A percentile compares a stretch with the other conserved stretches of the same genome.
Evolutionary conservation across 164 flowering plant species (phyloP).

Genomic region (Aristolochia contorta): DNA sequence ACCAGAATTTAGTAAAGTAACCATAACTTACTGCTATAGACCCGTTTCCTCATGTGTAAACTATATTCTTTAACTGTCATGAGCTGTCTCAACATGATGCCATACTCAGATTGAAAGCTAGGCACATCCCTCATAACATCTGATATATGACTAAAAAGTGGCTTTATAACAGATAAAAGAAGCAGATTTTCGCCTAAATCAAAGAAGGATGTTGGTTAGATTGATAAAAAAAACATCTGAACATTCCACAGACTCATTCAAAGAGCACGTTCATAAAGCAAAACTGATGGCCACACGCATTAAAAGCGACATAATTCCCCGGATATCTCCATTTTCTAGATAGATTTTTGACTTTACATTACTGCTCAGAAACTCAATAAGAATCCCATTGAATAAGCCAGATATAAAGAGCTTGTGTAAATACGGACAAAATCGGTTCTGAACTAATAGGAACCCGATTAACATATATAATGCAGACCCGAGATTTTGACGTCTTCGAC

Average conservation of each 20-base stretch:
- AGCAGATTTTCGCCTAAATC: slow-evolving; percentile 40
- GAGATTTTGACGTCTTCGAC: slow-evolving; percentile 52
- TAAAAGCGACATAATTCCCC: not conserved
- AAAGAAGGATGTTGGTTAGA: slow-evolving; percentile 1
- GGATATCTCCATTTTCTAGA: not conserved
- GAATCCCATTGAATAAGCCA: no score
- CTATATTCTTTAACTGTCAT: slow-evolving; percentile 51
- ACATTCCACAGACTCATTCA: not conserved
- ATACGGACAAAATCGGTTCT: no score
- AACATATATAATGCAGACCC: slow-evolving; percentile 24
- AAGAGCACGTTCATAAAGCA: not conserved
- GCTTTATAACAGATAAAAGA: slow-evolving; percentile 52
- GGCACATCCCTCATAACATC: slow-evolving; percentile 66
- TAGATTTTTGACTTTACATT: not conserved
- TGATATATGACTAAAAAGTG: slow-evolving; percentile 61
- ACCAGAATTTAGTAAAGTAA: no score
- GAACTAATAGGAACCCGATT: no score
- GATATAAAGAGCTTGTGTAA: no score
- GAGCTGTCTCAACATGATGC: slow-evolving; percentile 65
- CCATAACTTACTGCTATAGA: slow-evolving; percentile 56
- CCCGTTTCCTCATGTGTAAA: slow-evolving; percentile 65
- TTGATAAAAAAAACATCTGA: not conserved
- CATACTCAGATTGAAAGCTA: slow-evolving; percentile 83
- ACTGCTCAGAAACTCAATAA: no score
- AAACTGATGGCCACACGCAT: not conserved